phyloP scores from a whole-genome alignment of 2,329 filamentous ascomycete species.

The Fusarium virguliforme region DNA sequence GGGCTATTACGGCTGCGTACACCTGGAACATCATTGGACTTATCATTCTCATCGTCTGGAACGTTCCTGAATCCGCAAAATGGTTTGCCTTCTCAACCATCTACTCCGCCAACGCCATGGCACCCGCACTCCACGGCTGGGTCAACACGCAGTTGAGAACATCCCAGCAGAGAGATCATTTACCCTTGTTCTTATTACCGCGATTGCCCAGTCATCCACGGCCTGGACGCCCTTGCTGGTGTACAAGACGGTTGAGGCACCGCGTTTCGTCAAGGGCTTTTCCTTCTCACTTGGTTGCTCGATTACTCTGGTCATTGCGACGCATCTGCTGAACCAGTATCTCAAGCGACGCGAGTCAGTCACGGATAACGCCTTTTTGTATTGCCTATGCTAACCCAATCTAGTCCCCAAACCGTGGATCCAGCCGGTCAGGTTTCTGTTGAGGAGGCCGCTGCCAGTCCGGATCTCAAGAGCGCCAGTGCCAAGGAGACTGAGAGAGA shows the following conservation, averaged over 20 bases:
- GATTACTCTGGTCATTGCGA: neutral
- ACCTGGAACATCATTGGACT: neutral
- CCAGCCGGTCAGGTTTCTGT: neutral
- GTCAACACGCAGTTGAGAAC: neutral
- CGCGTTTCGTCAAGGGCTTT: conserved; percentile 2
- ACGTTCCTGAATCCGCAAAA: neutral
- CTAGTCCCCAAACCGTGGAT: neutral
- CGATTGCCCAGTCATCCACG: neutral
- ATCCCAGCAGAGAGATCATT: neutral
- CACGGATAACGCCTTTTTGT: neutral
- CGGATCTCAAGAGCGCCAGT: neutral
- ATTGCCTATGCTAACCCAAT: neutral
- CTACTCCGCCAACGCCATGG: neutral
- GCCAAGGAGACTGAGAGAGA: neutral
- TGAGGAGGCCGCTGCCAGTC: neutral
- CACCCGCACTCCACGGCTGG: neutral
- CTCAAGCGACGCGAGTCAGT: neutral
- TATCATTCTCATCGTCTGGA: neutral
- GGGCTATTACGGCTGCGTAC: neutral
- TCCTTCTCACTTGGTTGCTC: neutral
- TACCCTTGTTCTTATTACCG: neutral
- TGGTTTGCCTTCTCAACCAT: conserved; percentile 6
- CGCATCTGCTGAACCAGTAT: neutral
- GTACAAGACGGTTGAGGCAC: neutral
- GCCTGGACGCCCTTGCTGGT: neutral